phyloP scores from a whole-genome alignment of 1,284 basidiomycete genomes.

The Gymnopus androsaceus region DNA sequence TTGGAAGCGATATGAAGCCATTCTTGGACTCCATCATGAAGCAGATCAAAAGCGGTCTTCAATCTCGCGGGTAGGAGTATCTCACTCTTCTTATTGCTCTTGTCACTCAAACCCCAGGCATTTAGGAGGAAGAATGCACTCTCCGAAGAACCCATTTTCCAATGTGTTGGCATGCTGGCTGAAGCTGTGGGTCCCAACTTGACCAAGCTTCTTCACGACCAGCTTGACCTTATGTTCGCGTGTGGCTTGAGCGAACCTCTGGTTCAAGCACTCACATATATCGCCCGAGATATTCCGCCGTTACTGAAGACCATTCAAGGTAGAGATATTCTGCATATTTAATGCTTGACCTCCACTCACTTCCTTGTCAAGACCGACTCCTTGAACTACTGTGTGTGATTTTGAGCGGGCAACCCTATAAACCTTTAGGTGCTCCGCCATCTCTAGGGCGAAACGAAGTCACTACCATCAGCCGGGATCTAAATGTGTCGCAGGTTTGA shows the following conservation, averaged over 20 bases:
- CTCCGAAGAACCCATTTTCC: conserved; percentile 94
- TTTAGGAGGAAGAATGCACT: conserved; percentile 89
- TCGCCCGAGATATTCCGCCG: conserved; percentile 89
- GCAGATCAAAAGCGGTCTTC: conserved; percentile 88
- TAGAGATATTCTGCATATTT: conserved; percentile 31
- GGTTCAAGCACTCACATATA: conserved; percentile 82
- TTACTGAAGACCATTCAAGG: conserved; percentile 93
- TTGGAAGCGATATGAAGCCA: conserved; percentile 93
- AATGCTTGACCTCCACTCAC: conserved; percentile 7
- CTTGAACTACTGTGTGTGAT: conserved; percentile 82
- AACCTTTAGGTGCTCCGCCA: conserved; percentile 79
- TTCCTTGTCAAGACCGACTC: conserved; percentile 65
- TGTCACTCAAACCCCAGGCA: conserved; percentile 16
- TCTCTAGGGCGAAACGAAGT: conserved; percentile 57
- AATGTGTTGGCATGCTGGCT: conserved; percentile 96
- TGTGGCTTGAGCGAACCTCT: conserved; percentile 93
- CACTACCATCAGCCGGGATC: conserved; percentile 52
- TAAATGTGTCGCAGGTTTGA: conserved; percentile 59
- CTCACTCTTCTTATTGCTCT: background rate
- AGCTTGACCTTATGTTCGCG: conserved; percentile 95
- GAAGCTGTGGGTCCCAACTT: conserved; percentile 94
- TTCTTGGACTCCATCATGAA: conserved; percentile 93
- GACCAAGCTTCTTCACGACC: conserved; percentile 94
- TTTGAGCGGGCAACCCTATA: conserved; percentile 83
- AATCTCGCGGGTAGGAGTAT: conserved; percentile 73